A percentile compares a stretch with the other conserved stretches of the same genome.
Conservation (phyloP, 768 basidiomycete species). For the Leucogyrophana mollusca region DNA sequence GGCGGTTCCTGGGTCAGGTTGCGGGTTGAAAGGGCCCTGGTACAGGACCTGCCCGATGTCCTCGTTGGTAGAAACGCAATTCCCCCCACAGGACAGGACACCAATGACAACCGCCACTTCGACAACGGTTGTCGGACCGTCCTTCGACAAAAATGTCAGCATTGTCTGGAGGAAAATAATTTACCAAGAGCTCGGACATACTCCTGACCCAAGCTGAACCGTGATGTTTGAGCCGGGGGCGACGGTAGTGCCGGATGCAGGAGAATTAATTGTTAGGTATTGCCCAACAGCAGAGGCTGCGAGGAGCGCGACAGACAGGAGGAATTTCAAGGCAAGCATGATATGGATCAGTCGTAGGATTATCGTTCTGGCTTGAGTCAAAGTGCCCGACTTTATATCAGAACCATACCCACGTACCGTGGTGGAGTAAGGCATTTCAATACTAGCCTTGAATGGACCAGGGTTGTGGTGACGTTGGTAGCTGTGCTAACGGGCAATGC, state of each 20-base stretch:
- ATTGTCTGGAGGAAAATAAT: background rate
- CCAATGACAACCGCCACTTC: constrained; percentile 42
- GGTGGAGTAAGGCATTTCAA: no score
- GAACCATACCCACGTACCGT: no score
- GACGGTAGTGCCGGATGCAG: constrained; percentile 27
- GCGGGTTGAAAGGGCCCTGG: constrained; percentile 38
- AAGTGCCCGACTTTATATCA: no score
- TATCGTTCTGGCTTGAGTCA: no score
- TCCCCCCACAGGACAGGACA: constrained; percentile 30
- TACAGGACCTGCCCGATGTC: constrained; percentile 39
- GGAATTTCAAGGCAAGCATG: background rate
- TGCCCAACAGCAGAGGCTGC: background rate
- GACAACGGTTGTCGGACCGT: constrained; percentile 27
- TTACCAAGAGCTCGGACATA: constrained; percentile 25
- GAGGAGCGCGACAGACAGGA: background rate
- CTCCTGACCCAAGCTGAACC: constrained; percentile 41
- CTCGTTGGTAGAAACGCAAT: constrained; percentile 24
- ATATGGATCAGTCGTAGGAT: no score
- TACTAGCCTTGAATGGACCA: no score
- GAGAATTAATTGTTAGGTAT: background rate
- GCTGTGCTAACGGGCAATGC: no score
- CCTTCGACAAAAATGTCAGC: no score
- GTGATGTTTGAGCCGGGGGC: constrained; percentile 34
- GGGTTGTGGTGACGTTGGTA: no score
- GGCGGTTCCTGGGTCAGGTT: constrained; percentile 18